Evolutionary conservation across 495 filamentous ascomycete genomes (phyloP), one percentile per base, ranked within the genome.

Genomic region (Cairneyella variabilis): DNA sequence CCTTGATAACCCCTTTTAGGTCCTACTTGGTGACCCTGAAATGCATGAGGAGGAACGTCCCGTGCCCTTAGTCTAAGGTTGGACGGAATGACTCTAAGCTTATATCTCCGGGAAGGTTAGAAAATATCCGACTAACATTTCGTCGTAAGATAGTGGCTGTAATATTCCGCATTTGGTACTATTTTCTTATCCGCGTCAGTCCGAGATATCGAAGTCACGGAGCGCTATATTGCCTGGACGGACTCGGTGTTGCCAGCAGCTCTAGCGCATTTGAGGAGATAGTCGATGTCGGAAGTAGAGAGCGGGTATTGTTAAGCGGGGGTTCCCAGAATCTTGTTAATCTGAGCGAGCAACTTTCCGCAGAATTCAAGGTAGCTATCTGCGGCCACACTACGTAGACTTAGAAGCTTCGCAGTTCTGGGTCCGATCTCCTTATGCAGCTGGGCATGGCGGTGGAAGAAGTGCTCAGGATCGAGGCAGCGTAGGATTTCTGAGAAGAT

Each of bases 121-220:
- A 65, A 68, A 20, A 64, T 54, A 39, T 58, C 57, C 7, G 76
- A 58, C 76, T 74, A 79, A 38, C 72, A 64, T 18, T 68, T 67
- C 0, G 71, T 71, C 25, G 68, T 72, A 61, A 84, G 71, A 41
- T 76, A 80, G 36, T 73, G 61, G 45, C 85, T 87, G 62, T 83
- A 87, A 57, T 78, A 82, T 46, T 66, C 65, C 1, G 68, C 58
- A 60, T 84, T n/a, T n/a, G n/a, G n/a, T n/a, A n/a, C n/a, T n/a
- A n/a, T n/a, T n/a, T n/a, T n/a, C n/a, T n/a, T n/a, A n/a, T n/a
- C n/a, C n/a, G n/a, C n/a, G n/a, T n/a, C n/a, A n/a, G n/a, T n/a
- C n/a, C 73, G 25, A 42, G 53, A 8, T 12, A 32, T 1, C 53
- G 11, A 2, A 17, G 10, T 12, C 44, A 18, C 2, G 12, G 1